Evolutionary conservation across 768 basidiomycete species (phyloP), one percentile per base, ranked within the genome.

Genomic region (Leccinum boreale): DNA sequence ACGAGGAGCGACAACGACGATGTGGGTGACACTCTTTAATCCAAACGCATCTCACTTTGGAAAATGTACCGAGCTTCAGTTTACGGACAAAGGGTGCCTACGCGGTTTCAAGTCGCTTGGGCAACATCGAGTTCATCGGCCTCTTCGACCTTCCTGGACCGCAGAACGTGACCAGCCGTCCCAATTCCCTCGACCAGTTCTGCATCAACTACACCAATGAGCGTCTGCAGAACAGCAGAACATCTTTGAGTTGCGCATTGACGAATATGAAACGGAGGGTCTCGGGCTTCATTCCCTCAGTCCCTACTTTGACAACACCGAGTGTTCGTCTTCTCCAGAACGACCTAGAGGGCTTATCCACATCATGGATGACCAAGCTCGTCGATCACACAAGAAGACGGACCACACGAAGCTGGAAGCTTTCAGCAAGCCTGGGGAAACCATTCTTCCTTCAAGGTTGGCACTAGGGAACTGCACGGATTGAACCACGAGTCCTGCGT

Each of bases 61-160:
- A 57, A 94, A 96, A 72, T 99, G 98, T 73, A 97, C 94, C 47
- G 97, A 99, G 69, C 82, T 99, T 0, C 97, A 98, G 74, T 98
- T 98, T 77, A 91, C 84, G 53, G 94, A 98, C 33, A 87, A 90
- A 21, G 95, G 95, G 6, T 82, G 94, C 3, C 75, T 98, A 0
- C 85, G 80, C 48, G 96, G 97, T 60, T 78, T 93, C 70, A 98
- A 98, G 73, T 95, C 94, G 0, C 85, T 98, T 93, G 23, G 23
- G 23, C 23, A 24, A 24, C 24, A 24, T 24, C 4, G 4, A 24
- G n/a, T n/a, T n/a, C n/a, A n/a, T n/a, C n/a, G n/a, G n/a, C n/a
- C n/a, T n/a, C n/a, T n/a, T n/a, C n/a, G n/a, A n/a, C n/a, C n/a
- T n/a, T n/a, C n/a, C n/a, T n/a, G n/a, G n/a, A n/a, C n/a, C n/a